Evolutionary conservation across 2,329 filamentous ascomycete genomes (phyloP).

Genomic region (Hypomyces perniciosus): DNA sequence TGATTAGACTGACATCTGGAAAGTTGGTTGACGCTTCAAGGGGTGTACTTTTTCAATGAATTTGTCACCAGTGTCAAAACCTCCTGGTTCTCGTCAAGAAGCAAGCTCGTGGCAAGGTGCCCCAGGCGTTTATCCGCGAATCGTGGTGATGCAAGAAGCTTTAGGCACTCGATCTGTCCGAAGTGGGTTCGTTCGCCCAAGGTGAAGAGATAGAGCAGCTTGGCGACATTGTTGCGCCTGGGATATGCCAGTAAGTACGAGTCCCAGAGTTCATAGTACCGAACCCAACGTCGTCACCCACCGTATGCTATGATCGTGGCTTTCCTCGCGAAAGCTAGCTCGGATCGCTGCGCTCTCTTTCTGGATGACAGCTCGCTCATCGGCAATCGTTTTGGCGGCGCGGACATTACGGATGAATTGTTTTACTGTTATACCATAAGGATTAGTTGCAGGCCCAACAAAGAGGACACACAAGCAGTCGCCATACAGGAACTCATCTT

Average conservation of each 20-base stretch:
- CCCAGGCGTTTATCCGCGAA: constrained; percentile 97
- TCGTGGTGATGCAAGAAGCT: constrained; percentile 89
- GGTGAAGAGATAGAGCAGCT: constrained; percentile 96
- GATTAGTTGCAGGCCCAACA: constrained; percentile 5
- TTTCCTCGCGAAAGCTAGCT: constrained; percentile 96
- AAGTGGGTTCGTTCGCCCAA: constrained; percentile 97
- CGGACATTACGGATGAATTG: constrained; percentile 99
- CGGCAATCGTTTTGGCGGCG: constrained; percentile 96
- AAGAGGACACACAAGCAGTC: constrained; percentile 10
- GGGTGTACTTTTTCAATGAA: constrained; percentile 81
- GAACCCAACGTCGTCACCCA: constrained; percentile 38
- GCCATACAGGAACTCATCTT: constrained; percentile 37
- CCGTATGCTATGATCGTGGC: constrained; percentile 84
- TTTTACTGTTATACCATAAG: constrained; percentile 61
- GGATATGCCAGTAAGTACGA: constrained; percentile 4
- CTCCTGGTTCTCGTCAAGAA: constrained; percentile 97
- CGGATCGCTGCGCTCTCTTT: constrained; percentile 98
- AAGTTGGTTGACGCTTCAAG: background rate
- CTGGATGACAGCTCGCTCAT: constrained; percentile 95
- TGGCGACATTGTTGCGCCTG: constrained; percentile 97
- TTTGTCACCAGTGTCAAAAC: constrained; percentile 96
- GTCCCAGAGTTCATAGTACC: background rate
- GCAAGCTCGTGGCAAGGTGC: constrained; percentile 90
- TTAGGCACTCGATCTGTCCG: constrained; percentile 98
- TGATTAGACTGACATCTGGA: constrained; percentile 13